phyloP scores from a whole-genome alignment of 2,329 filamentous ascomycete species.

The Beauveria pseudobassiana region DNA sequence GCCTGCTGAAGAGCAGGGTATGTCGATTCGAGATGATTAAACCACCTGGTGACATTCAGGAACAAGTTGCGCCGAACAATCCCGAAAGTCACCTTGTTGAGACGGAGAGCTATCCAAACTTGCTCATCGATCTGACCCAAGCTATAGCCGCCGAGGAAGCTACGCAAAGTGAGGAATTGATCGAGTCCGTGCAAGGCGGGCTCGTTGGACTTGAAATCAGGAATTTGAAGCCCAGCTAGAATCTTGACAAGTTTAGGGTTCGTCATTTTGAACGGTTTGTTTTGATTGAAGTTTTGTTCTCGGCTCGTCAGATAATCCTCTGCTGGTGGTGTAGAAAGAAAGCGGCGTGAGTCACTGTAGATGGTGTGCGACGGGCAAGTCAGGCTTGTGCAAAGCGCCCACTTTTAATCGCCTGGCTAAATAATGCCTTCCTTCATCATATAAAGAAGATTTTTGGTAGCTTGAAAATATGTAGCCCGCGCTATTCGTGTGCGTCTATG shows the following conservation, averaged over 20 bases:
- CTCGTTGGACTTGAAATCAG: background rate
- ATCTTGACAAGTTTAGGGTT: background rate
- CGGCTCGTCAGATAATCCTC: too few relatives aligned
- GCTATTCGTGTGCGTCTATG: too few relatives aligned
- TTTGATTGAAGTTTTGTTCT: too few relatives aligned
- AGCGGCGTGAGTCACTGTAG: too few relatives aligned
- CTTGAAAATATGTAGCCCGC: too few relatives aligned
- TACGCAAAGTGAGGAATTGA: background rate
- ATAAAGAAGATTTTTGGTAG: too few relatives aligned
- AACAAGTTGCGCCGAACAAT: background rate
- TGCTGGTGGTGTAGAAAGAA: too few relatives aligned
- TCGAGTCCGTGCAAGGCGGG: background rate
- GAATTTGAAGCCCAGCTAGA: background rate
- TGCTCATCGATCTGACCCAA: background rate
- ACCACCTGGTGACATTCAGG: constrained; percentile 3
- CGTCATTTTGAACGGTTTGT: background rate
- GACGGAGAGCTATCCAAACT: background rate
- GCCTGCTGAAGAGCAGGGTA: background rate
- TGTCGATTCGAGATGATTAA: background rate
- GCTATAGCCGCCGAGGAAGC: background rate
- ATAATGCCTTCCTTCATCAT: too few relatives aligned
- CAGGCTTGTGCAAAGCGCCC: too few relatives aligned
- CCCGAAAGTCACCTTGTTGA: background rate
- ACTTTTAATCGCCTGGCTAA: too few relatives aligned
- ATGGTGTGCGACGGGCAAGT: too few relatives aligned